Base-by-base conservation (phyloP, 176 grass and related monocot genomes). In the Triticum turgidum region DNA sequence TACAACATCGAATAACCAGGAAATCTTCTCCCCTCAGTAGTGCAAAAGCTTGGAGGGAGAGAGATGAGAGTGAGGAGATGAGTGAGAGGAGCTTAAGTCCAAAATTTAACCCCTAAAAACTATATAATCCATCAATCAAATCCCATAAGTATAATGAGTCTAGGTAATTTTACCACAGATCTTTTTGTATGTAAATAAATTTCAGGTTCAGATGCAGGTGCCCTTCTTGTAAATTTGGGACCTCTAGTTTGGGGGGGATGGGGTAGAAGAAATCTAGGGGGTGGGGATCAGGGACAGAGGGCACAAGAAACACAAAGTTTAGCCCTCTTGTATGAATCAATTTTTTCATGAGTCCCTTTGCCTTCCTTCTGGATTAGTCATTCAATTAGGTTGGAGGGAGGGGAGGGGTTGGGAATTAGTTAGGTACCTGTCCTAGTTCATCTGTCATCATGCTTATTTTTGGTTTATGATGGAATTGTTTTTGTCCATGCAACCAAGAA, bases 181-280 rank as follows among this genome's bases (percentile, higher is more conserved):
- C 86, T 82, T 91, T 91, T 88, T 88, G 82, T 85, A 85, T 91
- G 89, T 91, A 91, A 85, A 91, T 91, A 88, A 91, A 90, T 62
- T 72, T 87, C 59, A 82, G 61, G 88, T 89, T 89, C 83, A 82
- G 85, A 75, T 67, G 14, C 73, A 54, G 73, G 27, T 76, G 47
- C 73, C 78, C 63, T 61, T 77, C 3, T 65, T 91, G 89, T 91
- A 91, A 88, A 91, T 87, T 87, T 80, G 89, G 85, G 85, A 86
- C 80, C 87, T 70, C 83, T 82, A 86, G 83, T 18, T 78, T 9
- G 37, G 51, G 75, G 37, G 20, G 14, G 69, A 18, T 24, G 24
- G 63, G 77, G 86, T 87, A 44, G 42, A 12, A 88, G 89, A 82
- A 85, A 63, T 52, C 39, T 76, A 81, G 61, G 54, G 41, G 82